Evolutionary conservation across 768 basidiomycete species (phyloP).

Genomic region (Kwoniella heveanensis): DNA sequence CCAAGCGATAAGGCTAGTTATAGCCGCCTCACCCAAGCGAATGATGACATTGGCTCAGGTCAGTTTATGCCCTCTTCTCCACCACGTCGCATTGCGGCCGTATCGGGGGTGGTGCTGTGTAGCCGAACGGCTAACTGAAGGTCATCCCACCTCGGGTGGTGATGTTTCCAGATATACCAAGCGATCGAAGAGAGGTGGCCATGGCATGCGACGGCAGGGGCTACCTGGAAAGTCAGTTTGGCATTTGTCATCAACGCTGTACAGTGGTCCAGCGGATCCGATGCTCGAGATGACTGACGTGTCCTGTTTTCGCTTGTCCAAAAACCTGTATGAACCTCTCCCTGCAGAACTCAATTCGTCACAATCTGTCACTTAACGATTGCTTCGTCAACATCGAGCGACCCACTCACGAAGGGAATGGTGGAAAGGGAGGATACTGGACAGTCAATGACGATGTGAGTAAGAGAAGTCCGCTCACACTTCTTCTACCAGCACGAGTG

Average conservation of each 20-base stretch:
- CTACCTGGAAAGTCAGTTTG: conserved; percentile 22
- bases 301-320: too few species aligned
- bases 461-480: not conserved
- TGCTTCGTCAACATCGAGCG: conserved; percentile 21
- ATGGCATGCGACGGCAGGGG: conserved; percentile 14
- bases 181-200: conserved; percentile 33
- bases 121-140: too few species aligned
- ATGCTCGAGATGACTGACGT: too few species aligned
- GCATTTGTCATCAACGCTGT: too few species aligned
- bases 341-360: conserved; percentile 24
- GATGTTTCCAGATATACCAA: conserved; percentile 19
- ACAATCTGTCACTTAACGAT: conserved; percentile 17
- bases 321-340: too few species aligned
- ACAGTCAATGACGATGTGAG: conserved; percentile 19
- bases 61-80: too few species aligned
- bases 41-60: conserved; percentile 23
- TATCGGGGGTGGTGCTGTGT: too few species aligned
- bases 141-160: too few species aligned
- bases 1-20: conserved; percentile 21
- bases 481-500: too few species aligned
- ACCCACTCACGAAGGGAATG: conserved; percentile 3
- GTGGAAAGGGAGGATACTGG: conserved; percentile 28
- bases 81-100: not conserved
- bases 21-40: conserved; percentile 25
- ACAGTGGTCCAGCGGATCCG: too few species aligned